A percentile compares a stretch with the other conserved stretches of the same genome.
phyloP scores from a whole-genome alignment of 805 yeast genomes.

The Ascoidea asiatica region DNA sequence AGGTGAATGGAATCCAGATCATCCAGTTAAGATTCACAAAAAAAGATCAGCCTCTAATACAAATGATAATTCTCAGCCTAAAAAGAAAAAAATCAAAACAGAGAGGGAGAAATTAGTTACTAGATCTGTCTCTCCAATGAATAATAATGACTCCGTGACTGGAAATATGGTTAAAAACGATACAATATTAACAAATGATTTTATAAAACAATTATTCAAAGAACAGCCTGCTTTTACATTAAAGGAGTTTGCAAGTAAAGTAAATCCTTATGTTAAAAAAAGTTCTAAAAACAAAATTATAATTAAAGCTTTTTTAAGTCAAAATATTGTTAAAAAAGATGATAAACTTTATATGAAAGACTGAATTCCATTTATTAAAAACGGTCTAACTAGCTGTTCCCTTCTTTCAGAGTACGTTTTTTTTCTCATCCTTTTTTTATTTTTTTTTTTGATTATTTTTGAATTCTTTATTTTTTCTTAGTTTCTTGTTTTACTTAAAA shows the following conservation, averaged over 20 bases:
- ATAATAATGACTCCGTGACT: not conserved
- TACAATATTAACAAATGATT: not conserved
- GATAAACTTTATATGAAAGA: not conserved
- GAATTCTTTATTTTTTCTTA: too few relatives aligned
- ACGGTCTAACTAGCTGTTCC: too few relatives aligned
- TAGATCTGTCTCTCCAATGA: not conserved
- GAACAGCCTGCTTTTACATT: not conserved
- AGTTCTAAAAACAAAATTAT: not conserved
- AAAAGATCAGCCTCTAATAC: constrained; percentile 23
- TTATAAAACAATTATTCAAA: not conserved
- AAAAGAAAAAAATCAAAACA: not conserved
- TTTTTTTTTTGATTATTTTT: too few relatives aligned
- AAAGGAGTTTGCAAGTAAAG: not conserved
- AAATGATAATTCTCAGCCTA: not conserved
- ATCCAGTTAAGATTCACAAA: too few relatives aligned
- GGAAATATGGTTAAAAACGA: not conserved
- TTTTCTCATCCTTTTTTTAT: too few relatives aligned
- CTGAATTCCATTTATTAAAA: too few relatives aligned
- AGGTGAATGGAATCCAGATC: constrained; percentile 91
- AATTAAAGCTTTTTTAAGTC: not conserved
- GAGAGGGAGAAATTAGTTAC: not conserved
- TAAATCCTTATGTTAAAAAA: not conserved
- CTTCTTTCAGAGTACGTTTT: too few relatives aligned
- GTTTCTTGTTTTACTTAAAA: too few relatives aligned
- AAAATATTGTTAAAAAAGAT: not conserved